Conservation (phyloP, 2,329 filamentous ascomycete species). For the Zelopaecilomyces penicillatus region DNA sequence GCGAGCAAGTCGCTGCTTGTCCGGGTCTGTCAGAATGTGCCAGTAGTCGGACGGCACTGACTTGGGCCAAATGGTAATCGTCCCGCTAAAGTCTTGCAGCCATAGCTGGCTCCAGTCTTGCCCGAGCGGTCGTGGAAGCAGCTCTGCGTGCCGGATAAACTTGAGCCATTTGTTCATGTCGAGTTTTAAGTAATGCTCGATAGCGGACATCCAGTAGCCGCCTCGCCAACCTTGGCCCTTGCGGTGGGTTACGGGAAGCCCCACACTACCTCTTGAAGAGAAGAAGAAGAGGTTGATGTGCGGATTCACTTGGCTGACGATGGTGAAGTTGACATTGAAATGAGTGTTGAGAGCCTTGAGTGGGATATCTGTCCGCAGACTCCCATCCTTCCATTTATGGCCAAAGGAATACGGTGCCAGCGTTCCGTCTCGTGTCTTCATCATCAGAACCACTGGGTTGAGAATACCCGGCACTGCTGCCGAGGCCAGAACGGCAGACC, state of each 20-base stretch:
- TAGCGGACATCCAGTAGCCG: slow-evolving; percentile 84
- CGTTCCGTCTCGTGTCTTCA: slow-evolving; percentile 70
- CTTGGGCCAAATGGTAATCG: slow-evolving; percentile 93
- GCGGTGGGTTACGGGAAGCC: slow-evolving; percentile 87
- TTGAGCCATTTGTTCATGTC: slow-evolving; percentile 97
- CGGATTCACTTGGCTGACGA: slow-evolving; percentile 83
- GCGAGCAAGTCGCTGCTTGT: slow-evolving; percentile 61
- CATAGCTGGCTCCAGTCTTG: slow-evolving; percentile 97
- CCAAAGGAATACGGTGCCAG: slow-evolving; percentile 90
- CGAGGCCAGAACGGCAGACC: slow-evolving; percentile 91
- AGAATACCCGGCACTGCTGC: slow-evolving; percentile 93
- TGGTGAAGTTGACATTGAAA: slow-evolving; percentile 97
- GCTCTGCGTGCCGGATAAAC: slow-evolving; percentile 83
- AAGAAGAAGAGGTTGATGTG: slow-evolving; percentile 99
- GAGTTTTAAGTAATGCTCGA: slow-evolving; percentile 91
- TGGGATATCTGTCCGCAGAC: slow-evolving; percentile 87
- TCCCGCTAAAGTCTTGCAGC: slow-evolving; percentile 90
- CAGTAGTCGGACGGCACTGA: slow-evolving; percentile 70
- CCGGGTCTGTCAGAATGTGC: slow-evolving; percentile 80
- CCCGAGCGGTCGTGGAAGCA: slow-evolving; percentile 80
- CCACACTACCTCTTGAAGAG: slow-evolving; percentile 83
- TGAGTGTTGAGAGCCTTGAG: slow-evolving; percentile 89
- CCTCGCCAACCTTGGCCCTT: slow-evolving; percentile 92
- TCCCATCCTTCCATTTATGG: slow-evolving; percentile 99
- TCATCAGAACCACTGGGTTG: slow-evolving; percentile 88